A percentile compares a stretch with the other conserved stretches of the same genome.
phyloP scores from a whole-genome alignment of 2,329 filamentous ascomycete genomes.

The Aureobasidium sp. region DNA sequence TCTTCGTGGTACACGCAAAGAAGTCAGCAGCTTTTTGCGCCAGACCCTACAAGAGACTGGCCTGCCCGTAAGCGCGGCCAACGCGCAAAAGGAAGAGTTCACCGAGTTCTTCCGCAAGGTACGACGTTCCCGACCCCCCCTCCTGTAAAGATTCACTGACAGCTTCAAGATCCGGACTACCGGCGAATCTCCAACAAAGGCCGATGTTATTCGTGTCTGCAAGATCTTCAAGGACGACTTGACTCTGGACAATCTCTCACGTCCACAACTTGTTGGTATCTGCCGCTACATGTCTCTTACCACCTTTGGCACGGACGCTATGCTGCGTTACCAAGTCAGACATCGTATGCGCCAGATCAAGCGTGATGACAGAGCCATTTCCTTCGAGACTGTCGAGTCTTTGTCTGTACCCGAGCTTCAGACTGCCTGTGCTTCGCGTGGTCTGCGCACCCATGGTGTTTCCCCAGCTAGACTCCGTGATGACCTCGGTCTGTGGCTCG shows the following conservation, averaged over 20 bases:
- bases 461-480: conserved; percentile 81
- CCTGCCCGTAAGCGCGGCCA: conserved; percentile 74
- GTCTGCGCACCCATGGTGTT: conserved; percentile 85
- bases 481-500: conserved; percentile 88
- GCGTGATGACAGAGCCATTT: conserved; percentile 90
- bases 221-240: conserved; percentile 98
- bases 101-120: conserved; percentile 96
- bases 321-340: conserved; percentile 93
- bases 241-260: conserved; percentile 91
- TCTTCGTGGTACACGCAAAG: conserved; percentile 79
- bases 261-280: conserved; percentile 93
- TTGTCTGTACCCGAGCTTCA: conserved; percentile 92
- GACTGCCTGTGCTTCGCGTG: conserved; percentile 82
- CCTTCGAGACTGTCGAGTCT: conserved; percentile 85
- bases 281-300: conserved; percentile 98
- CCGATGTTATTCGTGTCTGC: conserved; percentile 97
- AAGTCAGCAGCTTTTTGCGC: conserved; percentile 84
- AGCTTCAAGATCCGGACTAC: conserved; percentile 55
- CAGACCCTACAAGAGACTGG: conserved; percentile 90
- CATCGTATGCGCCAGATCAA: conserved; percentile 99
- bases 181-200: conserved; percentile 76
- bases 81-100: conserved; percentile 87
- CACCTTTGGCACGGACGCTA: conserved; percentile 93
- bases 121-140: background rate
- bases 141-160: conserved; percentile 16